Evolutionary conservation across 208 protist genomes (phyloP), one percentile per base, ranked within the genome.

Genomic region (Leptomonas pyrrhocoris): DNA sequence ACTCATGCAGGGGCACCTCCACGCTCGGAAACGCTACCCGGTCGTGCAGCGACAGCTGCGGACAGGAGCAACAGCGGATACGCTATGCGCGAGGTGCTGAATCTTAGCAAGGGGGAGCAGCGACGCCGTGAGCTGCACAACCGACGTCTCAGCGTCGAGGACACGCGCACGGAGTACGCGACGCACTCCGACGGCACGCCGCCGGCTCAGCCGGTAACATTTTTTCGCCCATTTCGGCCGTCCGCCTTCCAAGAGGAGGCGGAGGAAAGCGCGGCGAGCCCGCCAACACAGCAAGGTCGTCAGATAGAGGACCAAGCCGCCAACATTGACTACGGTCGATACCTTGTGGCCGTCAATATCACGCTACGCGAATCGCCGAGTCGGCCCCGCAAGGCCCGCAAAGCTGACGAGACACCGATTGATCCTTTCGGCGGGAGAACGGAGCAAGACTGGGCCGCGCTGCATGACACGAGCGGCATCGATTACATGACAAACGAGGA

Each of bases 381-480:
- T 6, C 25, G 30, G 4, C 27, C 12, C 3, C 13, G 27, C 28
- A 50, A 53, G 19, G 45, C 58, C 16, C 38, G 28, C 28, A 43
- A 40, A 18, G 58, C 31, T 15, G 18, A 40, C 58, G 53, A 9
- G 27, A 9, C 43, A 2, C 31, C 27, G 21, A 19, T 43, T 1
- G 58, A 64, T 3, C 40, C 36, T 2, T 64, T 48, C 25, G 58
- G 58, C 43, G 58, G 58, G 42, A 18, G 31, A 30, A 64, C 58
- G 18, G 45, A 64, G 43, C 58, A 27, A 15, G 58, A 64, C 43
- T 64, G 58, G 58, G 45, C 58, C 2, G 58, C 58, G 43, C 58
- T 64, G 58, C 50, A 64, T 28, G 58, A 64, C 58, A 53, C 58
- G 9, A 53, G 58, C 45, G 58, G 58, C 58, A 53, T 64, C n/a